Evolutionary conservation across 2,329 filamentous ascomycete genomes (phyloP).

Genomic region (Malbranchea cinnamomea): DNA sequence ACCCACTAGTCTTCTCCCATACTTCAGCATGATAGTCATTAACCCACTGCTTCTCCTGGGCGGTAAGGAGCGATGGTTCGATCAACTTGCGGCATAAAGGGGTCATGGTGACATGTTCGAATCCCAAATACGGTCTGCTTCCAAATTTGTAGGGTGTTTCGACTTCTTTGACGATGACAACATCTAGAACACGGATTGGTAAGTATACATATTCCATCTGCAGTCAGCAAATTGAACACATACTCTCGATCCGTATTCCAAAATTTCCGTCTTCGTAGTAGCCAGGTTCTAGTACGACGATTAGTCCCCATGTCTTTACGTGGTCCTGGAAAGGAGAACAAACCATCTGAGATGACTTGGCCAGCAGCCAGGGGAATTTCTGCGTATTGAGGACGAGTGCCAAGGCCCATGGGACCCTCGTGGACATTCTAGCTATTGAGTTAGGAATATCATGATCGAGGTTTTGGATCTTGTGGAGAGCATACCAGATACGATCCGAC

Average conservation of each 20-base stretch:
- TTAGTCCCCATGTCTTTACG: too few species aligned
- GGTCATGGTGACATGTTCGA: constrained; percentile 95
- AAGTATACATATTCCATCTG: background rate
- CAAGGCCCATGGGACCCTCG: constrained; percentile 92
- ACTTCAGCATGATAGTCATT: constrained; percentile 76
- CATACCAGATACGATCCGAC: constrained; percentile 69
- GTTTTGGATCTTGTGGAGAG: background rate
- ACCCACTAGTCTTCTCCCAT: constrained; percentile 61
- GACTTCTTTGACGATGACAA: constrained; percentile 81
- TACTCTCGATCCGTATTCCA: constrained; percentile 84
- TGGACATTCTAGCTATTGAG: constrained; percentile 55
- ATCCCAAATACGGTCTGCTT: constrained; percentile 85
- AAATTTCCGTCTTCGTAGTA: constrained; percentile 95
- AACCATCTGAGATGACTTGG: constrained; percentile 77
- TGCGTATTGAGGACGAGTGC: constrained; percentile 76
- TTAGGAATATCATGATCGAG: constrained; percentile 9
- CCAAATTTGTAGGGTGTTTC: constrained; percentile 78
- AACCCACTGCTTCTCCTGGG: constrained; percentile 67
- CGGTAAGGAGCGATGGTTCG: constrained; percentile 55
- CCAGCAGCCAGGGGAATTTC: constrained; percentile 82
- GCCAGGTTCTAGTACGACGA: constrained; percentile 63
- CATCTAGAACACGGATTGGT: constrained; percentile 34
- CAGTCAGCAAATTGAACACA: constrained; percentile 14
- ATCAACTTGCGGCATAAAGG: constrained; percentile 86
- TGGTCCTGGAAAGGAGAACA: constrained; percentile 6